Percentiles rank a stretch among this genome's conserved stretches.
Evolutionary conservation across 1,284 basidiomycete genomes (phyloP).

Genomic region (Marasmius oreades): DNA sequence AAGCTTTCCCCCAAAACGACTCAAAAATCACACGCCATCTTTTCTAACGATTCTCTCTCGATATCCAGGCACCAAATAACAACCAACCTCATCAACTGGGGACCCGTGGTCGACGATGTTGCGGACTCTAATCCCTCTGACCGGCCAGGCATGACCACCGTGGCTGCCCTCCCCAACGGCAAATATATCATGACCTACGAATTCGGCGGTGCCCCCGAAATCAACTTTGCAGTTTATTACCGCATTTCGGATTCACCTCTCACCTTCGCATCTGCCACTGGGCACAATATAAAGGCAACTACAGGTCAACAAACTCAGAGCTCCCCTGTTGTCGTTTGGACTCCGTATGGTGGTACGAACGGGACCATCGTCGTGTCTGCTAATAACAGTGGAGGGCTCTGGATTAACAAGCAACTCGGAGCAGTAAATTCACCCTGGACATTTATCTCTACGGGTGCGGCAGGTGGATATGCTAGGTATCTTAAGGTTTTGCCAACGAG

Average conservation of each 20-base stretch:
- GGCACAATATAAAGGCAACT: constrained; percentile 14
- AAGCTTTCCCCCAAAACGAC: background rate
- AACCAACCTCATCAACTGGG: constrained; percentile 28
- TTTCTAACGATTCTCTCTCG: too few species aligned
- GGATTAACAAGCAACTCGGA: constrained; percentile 16
- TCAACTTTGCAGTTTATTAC: constrained; percentile 14
- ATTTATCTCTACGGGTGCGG: constrained; percentile 13
- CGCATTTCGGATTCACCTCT: constrained; percentile 16
- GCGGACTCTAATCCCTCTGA: constrained; percentile 22
- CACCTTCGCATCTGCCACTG: constrained; percentile 12
- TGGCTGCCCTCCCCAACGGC: constrained; percentile 27
- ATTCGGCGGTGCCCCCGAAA: constrained; percentile 23
- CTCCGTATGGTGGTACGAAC: constrained; percentile 23
- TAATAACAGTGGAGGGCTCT: constrained; percentile 17
- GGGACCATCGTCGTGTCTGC: constrained; percentile 30
- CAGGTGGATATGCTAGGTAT: constrained; percentile 11
- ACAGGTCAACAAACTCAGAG: constrained; percentile 24
- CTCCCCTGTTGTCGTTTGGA: constrained; percentile 29
- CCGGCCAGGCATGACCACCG: constrained; percentile 32
- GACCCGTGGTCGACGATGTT: constrained; percentile 27
- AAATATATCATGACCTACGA: constrained; percentile 32
- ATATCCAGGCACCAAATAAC: constrained; percentile 26
- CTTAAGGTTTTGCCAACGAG: constrained; percentile 11
- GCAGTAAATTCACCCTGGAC: constrained; percentile 16
- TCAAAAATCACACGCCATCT: too few species aligned